Evolutionary conservation across 2,329 filamentous ascomycete species (phyloP).

Genomic region (Penicillium sp.): DNA sequence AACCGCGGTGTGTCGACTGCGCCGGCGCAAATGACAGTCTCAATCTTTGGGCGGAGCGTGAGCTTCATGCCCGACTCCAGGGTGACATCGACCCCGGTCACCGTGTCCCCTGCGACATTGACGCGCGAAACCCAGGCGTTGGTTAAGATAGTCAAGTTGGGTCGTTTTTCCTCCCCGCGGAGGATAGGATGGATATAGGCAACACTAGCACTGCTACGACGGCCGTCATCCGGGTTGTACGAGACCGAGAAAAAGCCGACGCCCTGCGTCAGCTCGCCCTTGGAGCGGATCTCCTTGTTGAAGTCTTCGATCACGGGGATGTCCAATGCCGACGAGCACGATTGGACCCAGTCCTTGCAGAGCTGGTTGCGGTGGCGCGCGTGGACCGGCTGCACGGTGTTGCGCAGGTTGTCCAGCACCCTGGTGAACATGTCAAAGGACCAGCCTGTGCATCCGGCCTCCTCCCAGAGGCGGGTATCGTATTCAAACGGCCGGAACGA

Average conservation of each 20-base stretch:
- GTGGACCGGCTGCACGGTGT: constrained; percentile 87
- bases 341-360: constrained; percentile 82
- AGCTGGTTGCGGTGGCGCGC: constrained; percentile 82
- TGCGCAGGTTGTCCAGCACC: constrained; percentile 76
- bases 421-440: constrained; percentile 80
- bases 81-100: constrained; percentile 69
- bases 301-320: constrained; percentile 83
- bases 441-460: constrained; percentile 79
- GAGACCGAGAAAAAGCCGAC: constrained; percentile 89
- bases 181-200: constrained; percentile 92
- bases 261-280: constrained; percentile 67
- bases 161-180: constrained; percentile 72
- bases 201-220: constrained; percentile 79
- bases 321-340: constrained; percentile 72
- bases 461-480: constrained; percentile 80
- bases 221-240: constrained; percentile 85
- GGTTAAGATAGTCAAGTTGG: constrained; percentile 81
- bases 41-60: constrained; percentile 59
- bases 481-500: constrained; percentile 89
- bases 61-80: constrained; percentile 57
- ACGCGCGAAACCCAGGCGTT: constrained; percentile 83
- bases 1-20: constrained; percentile 75
- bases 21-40: constrained; percentile 76
- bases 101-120: constrained; percentile 65
- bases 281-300: constrained; percentile 74